phyloP scores from a whole-genome alignment of 164 flowering plant species.

The Umbilicus rupestris region DNA sequence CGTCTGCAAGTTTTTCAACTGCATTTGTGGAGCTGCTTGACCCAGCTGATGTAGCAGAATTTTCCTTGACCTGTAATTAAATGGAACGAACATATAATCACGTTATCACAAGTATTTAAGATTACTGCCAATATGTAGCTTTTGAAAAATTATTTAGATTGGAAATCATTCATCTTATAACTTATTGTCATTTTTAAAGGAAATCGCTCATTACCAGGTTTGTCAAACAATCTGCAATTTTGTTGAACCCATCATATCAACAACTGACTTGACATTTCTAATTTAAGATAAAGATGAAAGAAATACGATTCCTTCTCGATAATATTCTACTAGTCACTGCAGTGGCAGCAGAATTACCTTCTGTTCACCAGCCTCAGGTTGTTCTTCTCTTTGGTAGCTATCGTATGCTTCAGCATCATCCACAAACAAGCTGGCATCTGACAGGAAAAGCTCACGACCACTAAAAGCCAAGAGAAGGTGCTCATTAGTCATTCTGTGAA shows the following conservation, averaged over 20 bases:
- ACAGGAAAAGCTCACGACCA: slow-evolving; percentile 64
- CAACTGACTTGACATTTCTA: too few species aligned
- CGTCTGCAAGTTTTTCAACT: slow-evolving; percentile 24
- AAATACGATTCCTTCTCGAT: not conserved
- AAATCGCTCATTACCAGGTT: too few species aligned
- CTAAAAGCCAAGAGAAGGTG: slow-evolving; percentile 17
- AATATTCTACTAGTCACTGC: not conserved
- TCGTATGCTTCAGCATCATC: slow-evolving; percentile 76
- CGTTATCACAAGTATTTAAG: too few species aligned
- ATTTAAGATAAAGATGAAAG: too few species aligned
- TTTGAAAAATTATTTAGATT: too few species aligned
- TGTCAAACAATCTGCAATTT: too few species aligned
- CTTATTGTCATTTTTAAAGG: too few species aligned
- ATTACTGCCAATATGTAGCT: too few species aligned
- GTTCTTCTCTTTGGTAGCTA: slow-evolving; percentile 38
- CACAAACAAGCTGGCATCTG: slow-evolving; percentile 84
- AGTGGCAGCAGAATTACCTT: slow-evolving; percentile 21
- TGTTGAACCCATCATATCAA: too few species aligned
- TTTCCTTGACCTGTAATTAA: slow-evolving; percentile 32
- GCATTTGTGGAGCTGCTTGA: slow-evolving; percentile 49
- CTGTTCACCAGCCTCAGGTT: slow-evolving; percentile 20
- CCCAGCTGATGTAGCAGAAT: slow-evolving; percentile 22
- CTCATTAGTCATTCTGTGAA: not conserved
- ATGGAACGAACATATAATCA: not conserved
- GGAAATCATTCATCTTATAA: too few species aligned